Conservation (phyloP, 768 basidiomycete species). For the Kwoniella dejecticola region DNA sequence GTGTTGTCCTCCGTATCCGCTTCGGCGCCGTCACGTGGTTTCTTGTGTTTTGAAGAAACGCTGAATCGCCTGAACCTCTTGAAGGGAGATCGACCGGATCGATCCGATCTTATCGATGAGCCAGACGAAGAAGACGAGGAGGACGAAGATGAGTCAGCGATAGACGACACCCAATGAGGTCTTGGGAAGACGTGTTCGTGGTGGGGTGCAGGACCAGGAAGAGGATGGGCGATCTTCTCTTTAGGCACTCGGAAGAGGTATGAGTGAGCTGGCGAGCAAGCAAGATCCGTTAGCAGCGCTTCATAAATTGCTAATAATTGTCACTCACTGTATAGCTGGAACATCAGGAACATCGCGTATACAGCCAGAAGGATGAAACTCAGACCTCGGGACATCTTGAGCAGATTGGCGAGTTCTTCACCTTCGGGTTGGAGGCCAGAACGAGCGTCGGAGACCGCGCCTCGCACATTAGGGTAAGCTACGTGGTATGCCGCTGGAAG, state of each 20-base stretch:
- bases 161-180: slow-evolving; percentile 47
- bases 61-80: slow-evolving; percentile 34
- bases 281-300: not conserved
- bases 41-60: not conserved
- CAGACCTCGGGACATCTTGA: slow-evolving; percentile 60
- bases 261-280: slow-evolving; percentile 27
- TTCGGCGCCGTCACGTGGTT: slow-evolving; percentile 11
- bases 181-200: slow-evolving; percentile 45
- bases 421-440: slow-evolving; percentile 40
- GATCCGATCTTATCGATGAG: slow-evolving; percentile 12
- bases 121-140: slow-evolving; percentile 27
- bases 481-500: slow-evolving; percentile 55
- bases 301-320: not conserved
- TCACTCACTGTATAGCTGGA: slow-evolving; percentile 42
- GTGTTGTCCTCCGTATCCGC: slow-evolving; percentile 16
- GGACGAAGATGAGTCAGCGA: slow-evolving; percentile 34
- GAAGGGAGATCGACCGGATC: slow-evolving; percentile 22
- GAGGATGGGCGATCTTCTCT: slow-evolving; percentile 28
- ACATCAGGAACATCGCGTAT: slow-evolving; percentile 53
- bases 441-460: slow-evolving; percentile 27
- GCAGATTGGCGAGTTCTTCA: slow-evolving; percentile 59
- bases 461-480: slow-evolving; percentile 27
- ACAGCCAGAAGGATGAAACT: slow-evolving; percentile 61
- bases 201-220: slow-evolving; percentile 42
- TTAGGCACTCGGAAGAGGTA: slow-evolving; percentile 41